Evolutionary conservation across 139 green algal genomes (phyloP).

Genomic region (Tetraselmis chui): DNA sequence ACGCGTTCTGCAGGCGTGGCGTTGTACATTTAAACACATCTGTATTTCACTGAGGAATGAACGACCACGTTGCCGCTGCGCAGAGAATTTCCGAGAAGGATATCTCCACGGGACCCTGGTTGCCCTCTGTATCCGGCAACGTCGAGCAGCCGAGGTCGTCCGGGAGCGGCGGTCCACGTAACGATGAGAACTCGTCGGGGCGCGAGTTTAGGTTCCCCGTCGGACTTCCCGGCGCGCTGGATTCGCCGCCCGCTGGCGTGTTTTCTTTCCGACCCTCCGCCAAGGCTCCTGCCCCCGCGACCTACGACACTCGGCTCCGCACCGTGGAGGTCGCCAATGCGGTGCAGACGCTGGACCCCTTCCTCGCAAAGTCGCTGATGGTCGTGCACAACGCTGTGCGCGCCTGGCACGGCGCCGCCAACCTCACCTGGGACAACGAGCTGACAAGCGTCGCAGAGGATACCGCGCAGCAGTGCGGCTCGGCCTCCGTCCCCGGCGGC

Average conservation of each 20-base stretch:
- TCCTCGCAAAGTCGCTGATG: neutral
- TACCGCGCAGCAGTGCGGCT: neutral
- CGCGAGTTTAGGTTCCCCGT: neutral
- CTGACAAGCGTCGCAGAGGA: neutral
- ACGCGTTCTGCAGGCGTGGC: no score
- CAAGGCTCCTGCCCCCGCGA: neutral
- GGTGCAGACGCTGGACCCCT: neutral
- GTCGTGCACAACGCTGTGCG: neutral
- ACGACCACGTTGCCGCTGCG: no score
- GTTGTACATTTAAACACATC: no score
- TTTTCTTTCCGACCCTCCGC: neutral
- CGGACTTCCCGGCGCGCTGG: neutral
- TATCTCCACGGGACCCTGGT: no score
- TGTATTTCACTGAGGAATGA: no score
- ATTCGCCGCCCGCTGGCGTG: neutral
- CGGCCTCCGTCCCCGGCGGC: neutral
- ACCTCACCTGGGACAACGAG: neutral
- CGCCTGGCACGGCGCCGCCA: neutral
- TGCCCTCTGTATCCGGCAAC: no score
- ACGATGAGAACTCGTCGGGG: no score
- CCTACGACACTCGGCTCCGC: neutral
- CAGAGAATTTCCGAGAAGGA: no score
- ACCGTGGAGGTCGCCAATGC: neutral
- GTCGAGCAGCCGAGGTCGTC: no score
- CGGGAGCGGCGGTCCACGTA: no score